phyloP scores from a whole-genome alignment of 2,329 filamentous ascomycete genomes.

The Phialophora expanda region DNA sequence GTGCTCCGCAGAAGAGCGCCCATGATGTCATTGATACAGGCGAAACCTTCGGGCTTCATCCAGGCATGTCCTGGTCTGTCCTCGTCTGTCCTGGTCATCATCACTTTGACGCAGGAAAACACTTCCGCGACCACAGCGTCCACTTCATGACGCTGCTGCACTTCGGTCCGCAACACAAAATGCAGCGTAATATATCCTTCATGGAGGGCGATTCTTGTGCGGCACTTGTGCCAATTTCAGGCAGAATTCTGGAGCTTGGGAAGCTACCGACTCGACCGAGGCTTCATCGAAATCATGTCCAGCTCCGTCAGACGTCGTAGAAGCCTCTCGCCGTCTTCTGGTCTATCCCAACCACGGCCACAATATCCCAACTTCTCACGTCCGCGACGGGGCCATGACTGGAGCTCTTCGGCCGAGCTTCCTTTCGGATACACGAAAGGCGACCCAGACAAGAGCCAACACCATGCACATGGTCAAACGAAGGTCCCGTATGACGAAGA shows the following conservation, averaged over 20 bases:
- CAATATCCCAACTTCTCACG: constrained; percentile 3
- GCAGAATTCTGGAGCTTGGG: background rate
- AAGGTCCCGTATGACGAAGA: background rate
- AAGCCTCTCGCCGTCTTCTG: background rate
- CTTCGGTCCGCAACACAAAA: background rate
- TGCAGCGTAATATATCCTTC: background rate
- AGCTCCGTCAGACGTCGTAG: background rate
- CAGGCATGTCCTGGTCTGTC: background rate
- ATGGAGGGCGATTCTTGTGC: background rate
- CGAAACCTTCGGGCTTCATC: background rate
- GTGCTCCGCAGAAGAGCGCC: background rate
- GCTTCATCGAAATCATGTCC: background rate
- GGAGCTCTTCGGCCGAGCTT: background rate
- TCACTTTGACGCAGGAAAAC: background rate
- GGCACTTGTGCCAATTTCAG: background rate
- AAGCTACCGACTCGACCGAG: background rate
- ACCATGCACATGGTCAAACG: background rate
- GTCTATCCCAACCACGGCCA: background rate
- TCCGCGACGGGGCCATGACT: background rate
- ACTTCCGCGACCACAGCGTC: background rate
- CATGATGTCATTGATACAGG: background rate
- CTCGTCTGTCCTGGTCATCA: background rate
- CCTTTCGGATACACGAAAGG: background rate
- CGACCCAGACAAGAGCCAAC: background rate
- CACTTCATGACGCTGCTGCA: background rate